Evolutionary conservation across 176 grass and related monocot genomes (phyloP), one percentile per base, ranked within the genome.

Genomic region (bread wheat (Triticum aestivum)): DNA sequence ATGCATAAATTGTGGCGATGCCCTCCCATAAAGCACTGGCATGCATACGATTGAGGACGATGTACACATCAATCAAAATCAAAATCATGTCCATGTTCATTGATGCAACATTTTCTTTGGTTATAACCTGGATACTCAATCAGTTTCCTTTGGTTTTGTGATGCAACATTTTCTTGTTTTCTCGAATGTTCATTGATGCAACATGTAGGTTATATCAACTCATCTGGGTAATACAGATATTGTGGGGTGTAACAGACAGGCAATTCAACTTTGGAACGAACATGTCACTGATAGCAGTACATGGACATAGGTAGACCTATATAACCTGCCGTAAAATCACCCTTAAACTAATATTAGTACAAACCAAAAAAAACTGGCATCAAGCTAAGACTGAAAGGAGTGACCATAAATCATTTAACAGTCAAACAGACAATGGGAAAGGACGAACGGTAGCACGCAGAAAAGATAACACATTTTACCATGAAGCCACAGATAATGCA

Each of bases 1-100:
- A 68, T 66, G 42, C 30, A 58, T 34, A 56, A 29, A 24, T 20
- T 63, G 39, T 1, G 13, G 42, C 24, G 34, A 85, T 56, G 32
- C 17, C 73, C 74, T 64, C 17, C 61, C 74, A 77, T 49, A 17
- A 80, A 88, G 42, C 44, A 39, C n/a, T 75, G 27, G 23, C 58
- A 84, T 54, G 72, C n/a, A 30, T 56, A 75, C 18, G 69, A 58
- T 66, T 80, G 38, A 80, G 33, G 38, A 51, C 12, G 45, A 23
- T 26, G 41, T 65, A 61, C 29, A 39, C 8, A 52, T 27, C 26
- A 65, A 77, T 26, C 74, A 72, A 79, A 79, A n/a, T 77, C 13
- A 72, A 23, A 52, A 51, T 51, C 47, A 51, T 51, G 47, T 51
- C 17, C 49, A 52, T 51, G 47, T 51, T 52, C 49, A 52, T 52